Percentiles rank a stretch among this genome's conserved stretches.
phyloP scores from a whole-genome alignment of 371 early-diverging fungal species.

The Capillidium rhysosporum region DNA sequence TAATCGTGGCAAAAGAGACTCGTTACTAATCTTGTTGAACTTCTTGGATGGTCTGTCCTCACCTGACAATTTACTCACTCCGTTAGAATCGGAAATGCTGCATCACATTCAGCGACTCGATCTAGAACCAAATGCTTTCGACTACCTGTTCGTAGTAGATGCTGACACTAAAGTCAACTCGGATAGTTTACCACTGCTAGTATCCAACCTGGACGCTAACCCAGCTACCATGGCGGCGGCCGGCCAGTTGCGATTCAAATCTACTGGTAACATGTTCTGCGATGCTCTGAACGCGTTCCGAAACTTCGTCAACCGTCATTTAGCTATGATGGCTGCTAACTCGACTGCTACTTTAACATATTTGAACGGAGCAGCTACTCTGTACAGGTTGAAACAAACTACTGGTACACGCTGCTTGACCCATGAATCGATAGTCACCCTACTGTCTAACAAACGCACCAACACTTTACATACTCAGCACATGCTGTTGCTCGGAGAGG shows the following conservation, averaged over 20 bases:
- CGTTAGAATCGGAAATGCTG: slow-evolving; percentile 80
- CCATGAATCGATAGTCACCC: slow-evolving; percentile 63
- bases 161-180: slow-evolving; percentile 82
- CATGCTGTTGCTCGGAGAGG: slow-evolving; percentile 64
- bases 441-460: slow-evolving; percentile 83
- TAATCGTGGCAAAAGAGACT: slow-evolving; percentile 98
- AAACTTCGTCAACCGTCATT: slow-evolving; percentile 96
- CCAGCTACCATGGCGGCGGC: slow-evolving; percentile 76
- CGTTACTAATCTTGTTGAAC: slow-evolving; percentile 94
- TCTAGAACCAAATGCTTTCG: slow-evolving; percentile 65
- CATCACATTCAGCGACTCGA: slow-evolving; percentile 84
- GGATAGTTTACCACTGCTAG: slow-evolving; percentile 64
- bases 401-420: slow-evolving; percentile 71
- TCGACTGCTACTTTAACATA: slow-evolving; percentile 93
- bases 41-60: slow-evolving; percentile 92
- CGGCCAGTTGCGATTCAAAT: slow-evolving; percentile 81
- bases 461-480: slow-evolving; percentile 96
- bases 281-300: slow-evolving; percentile 95
- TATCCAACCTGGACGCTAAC: slow-evolving; percentile 73
- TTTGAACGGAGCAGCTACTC: slow-evolving; percentile 88
- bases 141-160: slow-evolving; percentile 87
- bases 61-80: slow-evolving; percentile 63
- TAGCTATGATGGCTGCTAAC: slow-evolving; percentile 96
- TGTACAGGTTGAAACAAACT: slow-evolving; percentile 79
- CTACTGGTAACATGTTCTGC: slow-evolving; percentile 78